Percentiles rank a stretch among this genome's conserved stretches.
Evolutionary conservation across 352 stramenopile species (phyloP).

Genomic region (Thalassiosira exigua): DNA sequence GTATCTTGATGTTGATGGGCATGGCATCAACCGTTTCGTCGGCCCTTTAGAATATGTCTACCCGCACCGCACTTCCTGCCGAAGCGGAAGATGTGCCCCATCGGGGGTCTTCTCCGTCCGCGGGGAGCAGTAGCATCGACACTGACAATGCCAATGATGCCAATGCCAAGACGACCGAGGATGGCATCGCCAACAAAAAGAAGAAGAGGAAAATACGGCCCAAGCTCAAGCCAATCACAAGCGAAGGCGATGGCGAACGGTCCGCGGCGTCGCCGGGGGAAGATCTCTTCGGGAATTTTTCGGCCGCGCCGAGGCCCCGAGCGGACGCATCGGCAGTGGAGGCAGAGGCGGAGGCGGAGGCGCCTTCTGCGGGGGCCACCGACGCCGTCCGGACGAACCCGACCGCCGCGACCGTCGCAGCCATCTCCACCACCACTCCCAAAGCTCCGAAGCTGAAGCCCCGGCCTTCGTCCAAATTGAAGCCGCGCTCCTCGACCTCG

Average conservation of each 20-base stretch:
- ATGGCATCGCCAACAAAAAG: slow-evolving; percentile 6
- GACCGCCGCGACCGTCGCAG: background rate
- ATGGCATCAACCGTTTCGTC: too few relatives aligned
- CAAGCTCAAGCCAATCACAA: slow-evolving; percentile 16
- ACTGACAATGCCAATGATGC: too few relatives aligned
- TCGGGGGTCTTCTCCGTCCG: too few relatives aligned
- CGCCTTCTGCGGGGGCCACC: background rate
- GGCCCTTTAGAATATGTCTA: too few relatives aligned
- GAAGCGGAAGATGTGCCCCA: too few relatives aligned
- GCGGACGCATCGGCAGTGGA: too few relatives aligned
- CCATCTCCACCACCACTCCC: background rate
- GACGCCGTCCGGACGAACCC: background rate
- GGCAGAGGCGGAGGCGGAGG: too few relatives aligned
- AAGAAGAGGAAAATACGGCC: slow-evolving; percentile 23
- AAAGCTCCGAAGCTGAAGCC: background rate
- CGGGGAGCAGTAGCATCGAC: too few relatives aligned
- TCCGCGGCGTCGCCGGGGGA: background rate
- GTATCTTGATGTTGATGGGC: too few relatives aligned
- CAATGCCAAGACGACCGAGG: too few relatives aligned
- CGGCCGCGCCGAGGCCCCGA: background rate
- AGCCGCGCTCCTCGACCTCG: slow-evolving; percentile 20
- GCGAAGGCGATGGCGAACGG: background rate
- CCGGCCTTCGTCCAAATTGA: slow-evolving; percentile 6
- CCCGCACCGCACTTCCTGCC: too few relatives aligned
- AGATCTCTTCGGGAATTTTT: slow-evolving; percentile 23